Evolutionary conservation across 164 flowering plant species (phyloP).

Genomic region (Protea cynaroides): DNA sequence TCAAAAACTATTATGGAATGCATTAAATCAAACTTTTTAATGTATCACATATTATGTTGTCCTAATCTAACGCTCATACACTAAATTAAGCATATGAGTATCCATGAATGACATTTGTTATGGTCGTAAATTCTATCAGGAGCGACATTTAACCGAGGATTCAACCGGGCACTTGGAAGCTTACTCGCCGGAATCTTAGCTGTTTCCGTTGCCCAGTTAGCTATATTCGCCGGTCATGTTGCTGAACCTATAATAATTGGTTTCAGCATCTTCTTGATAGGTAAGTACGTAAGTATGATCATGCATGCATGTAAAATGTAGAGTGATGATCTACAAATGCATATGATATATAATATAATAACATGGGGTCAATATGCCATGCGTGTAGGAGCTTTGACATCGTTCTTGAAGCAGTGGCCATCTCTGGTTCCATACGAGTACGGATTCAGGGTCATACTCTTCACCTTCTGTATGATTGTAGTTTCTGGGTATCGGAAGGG

Average conservation of each 20-base stretch:
- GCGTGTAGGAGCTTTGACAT: slow-evolving; percentile 54
- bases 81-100: no score
- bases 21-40: no score
- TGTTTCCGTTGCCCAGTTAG: slow-evolving; percentile 46
- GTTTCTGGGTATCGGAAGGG: slow-evolving; percentile 82
- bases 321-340: no score
- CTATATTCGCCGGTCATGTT: slow-evolving; percentile 38
- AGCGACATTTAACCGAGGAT: slow-evolving; percentile 72
- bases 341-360: no score
- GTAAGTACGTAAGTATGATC: slow-evolving; percentile 26
- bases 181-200: slow-evolving; percentile 73
- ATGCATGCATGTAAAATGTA: no score
- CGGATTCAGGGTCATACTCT: slow-evolving; percentile 72
- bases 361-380: no score
- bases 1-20: no score
- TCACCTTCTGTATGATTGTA: slow-evolving; percentile 72
- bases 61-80: no score
- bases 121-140: slow-evolving; percentile 31
- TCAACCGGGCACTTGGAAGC: slow-evolving; percentile 87
- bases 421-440: slow-evolving; percentile 67
- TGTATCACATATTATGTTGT: no score
- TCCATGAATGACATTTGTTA: no score
- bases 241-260: slow-evolving; percentile 67
- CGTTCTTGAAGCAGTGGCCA: slow-evolving; percentile 80
- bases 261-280: slow-evolving; percentile 65